Conservation (phyloP, 768 basidiomycete genomes). For the Hydnomerulius pinastri region DNA sequence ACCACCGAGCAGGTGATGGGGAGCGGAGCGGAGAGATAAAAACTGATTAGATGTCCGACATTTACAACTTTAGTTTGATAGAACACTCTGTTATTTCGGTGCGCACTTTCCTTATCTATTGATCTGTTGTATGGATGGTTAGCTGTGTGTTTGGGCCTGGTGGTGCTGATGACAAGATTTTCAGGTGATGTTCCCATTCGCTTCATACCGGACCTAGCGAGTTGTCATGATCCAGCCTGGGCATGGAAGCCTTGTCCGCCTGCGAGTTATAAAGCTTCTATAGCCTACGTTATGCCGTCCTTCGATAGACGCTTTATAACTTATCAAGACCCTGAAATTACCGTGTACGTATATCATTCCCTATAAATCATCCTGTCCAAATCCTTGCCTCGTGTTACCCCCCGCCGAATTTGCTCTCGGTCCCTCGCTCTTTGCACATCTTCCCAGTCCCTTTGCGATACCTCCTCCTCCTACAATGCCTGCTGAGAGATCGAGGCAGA, state of each 20-base stretch:
- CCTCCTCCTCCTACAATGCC: conserved; percentile 41
- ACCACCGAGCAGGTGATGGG: background rate
- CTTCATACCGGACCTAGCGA: conserved; percentile 16
- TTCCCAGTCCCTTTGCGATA: conserved; percentile 24
- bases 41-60: conserved; percentile 11
- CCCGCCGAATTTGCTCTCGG: conserved; percentile 19
- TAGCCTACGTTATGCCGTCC: conserved; percentile 31
- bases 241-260: conserved; percentile 26
- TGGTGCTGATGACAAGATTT: conserved; percentile 14
- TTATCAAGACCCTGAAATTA: conserved; percentile 35
- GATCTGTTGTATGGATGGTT: conserved; percentile 3
- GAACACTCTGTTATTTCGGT: conserved; percentile 12
- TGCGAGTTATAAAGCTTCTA: conserved; percentile 28
- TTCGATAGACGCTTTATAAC: conserved; percentile 31
- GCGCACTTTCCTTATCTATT: conserved; percentile 17
- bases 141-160: conserved; percentile 16
- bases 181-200: conserved; percentile 21
- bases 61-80: background rate
- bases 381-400: conserved; percentile 24
- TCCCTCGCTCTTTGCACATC: conserved; percentile 17
- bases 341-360: conserved; percentile 34
- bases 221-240: conserved; percentile 17
- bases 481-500: conserved; percentile 42
- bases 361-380: conserved; percentile 31
- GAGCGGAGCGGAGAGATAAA: background rate